Conservation (phyloP, 2,329 filamentous ascomycete genomes). For the Emergomyces africanus region DNA sequence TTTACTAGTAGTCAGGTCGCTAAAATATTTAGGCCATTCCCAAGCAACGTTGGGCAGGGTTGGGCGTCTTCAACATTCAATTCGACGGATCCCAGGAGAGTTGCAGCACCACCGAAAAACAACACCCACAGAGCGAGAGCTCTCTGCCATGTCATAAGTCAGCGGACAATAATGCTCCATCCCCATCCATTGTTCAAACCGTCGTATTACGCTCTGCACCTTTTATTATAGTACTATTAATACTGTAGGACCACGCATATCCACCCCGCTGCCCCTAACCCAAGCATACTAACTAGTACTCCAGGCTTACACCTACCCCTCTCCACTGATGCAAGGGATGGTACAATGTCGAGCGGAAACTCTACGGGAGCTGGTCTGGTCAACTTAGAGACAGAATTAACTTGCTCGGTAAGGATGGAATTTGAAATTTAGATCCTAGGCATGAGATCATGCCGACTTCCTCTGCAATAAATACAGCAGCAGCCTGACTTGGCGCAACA, state of each 20-base stretch:
- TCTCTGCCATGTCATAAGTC: background rate
- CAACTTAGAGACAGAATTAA: slow-evolving; percentile 86
- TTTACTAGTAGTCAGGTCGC: background rate
- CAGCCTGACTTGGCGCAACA: slow-evolving; percentile 26
- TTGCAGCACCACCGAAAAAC: background rate
- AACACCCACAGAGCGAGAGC: background rate
- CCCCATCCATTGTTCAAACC: background rate
- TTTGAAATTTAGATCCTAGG: background rate
- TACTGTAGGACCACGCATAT: too few relatives aligned
- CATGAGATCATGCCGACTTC: background rate
- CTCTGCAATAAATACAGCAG: background rate
- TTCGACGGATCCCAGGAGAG: background rate
- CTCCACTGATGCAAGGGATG: slow-evolving; percentile 3
- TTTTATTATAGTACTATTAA: too few relatives aligned
- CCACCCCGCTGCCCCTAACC: background rate
- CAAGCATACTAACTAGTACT: too few relatives aligned
- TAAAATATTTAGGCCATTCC: background rate
- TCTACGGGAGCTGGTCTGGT: slow-evolving; percentile 25
- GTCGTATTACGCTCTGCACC: background rate
- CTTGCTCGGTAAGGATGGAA: slow-evolving; percentile 64
- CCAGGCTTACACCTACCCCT: background rate
- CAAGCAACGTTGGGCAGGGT: background rate
- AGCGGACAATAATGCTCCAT: background rate
- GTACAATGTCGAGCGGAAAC: slow-evolving; percentile 1
- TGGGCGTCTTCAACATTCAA: background rate